Percentiles rank a stretch among this genome's conserved stretches.
phyloP scores from a whole-genome alignment of 495 filamentous ascomycete species.

The Daldinia bambusicola region DNA sequence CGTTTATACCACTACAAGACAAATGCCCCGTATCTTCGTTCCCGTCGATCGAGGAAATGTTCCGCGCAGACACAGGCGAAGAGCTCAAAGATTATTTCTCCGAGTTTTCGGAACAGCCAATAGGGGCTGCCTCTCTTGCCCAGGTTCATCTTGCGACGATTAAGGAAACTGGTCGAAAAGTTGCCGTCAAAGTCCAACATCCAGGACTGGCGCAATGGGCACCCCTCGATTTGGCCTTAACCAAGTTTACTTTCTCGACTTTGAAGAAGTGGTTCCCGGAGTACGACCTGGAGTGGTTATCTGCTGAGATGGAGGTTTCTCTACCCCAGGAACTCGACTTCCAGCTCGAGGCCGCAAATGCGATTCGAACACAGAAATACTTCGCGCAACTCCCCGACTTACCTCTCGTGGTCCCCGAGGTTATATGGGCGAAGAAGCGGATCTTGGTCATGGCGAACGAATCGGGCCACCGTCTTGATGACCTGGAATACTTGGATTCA shows the following conservation, averaged over 20 bases:
- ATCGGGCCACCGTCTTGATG: constrained; percentile 86
- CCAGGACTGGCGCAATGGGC: constrained; percentile 91
- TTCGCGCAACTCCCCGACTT: constrained; percentile 74
- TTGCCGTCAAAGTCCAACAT: constrained; percentile 99
- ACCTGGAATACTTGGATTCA: constrained; percentile 84
- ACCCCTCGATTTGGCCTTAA: constrained; percentile 86
- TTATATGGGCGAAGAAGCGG: constrained; percentile 87
- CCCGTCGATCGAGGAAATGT: constrained; percentile 88
- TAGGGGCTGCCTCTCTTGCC: constrained; percentile 92
- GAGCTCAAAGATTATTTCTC: constrained; percentile 84
- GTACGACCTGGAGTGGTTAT: constrained; percentile 96
- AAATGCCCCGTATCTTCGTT: constrained; percentile 92
- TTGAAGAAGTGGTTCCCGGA: constrained; percentile 95
- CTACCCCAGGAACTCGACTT: constrained; percentile 95
- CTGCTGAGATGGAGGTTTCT: constrained; percentile 89
- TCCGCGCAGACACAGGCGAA: constrained; percentile 81
- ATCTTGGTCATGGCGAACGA: constrained; percentile 97
- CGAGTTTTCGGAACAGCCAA: constrained; percentile 79
- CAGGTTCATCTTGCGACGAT: constrained; percentile 94
- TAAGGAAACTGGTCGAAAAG: constrained; percentile 83
- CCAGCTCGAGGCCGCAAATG: constrained; percentile 84
- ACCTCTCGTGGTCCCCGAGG: constrained; percentile 88
- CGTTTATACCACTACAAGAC: constrained; percentile 96
- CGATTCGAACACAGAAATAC: constrained; percentile 78
- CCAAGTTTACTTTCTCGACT: constrained; percentile 86